Base-by-base conservation (phyloP, 108 stramenopile species). In the Cylindrotheca closterium region DNA sequence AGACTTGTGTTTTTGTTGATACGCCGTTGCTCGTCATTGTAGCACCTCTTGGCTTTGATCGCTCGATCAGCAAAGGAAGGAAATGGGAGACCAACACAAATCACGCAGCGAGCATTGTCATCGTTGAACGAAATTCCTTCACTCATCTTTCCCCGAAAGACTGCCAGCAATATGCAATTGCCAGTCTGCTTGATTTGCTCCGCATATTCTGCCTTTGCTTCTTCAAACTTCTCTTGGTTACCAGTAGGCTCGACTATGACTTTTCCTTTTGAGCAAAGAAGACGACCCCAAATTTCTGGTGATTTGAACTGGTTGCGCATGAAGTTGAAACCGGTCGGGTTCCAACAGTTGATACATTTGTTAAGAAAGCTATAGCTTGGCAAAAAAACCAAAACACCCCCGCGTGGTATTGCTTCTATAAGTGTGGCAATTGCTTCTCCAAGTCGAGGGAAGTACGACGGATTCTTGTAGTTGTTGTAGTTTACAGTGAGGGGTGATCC, bases 61-160 rank as follows among this genome's bases (percentile, higher is more conserved):
- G 79, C 51, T 8, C 83, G 66, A 34, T 68, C 68, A 21, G 49
- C 57, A 0, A 55, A 25, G 57, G 59, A 85, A 24, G 93, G 90
- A 60, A 68, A 79, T 24, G 90, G 93, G 2, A 92, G 32, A 26
- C 91, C 91, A 50, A 92, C 59, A 63, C 88, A 91, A 68, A 87
- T 79, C 21, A 91, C 88, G 30, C 42, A 32, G n/a, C 93, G 65
- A 10, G 93, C 91, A 70, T 77, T 66, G 56, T 85, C 79, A 60
- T 96, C 94, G 71, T 90, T 87, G 60, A 93, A 89, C 15, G 73
- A 73, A 30, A 96, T 88, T 15, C 95, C 95, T 71, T 96, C 93
- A 37, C 56, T 61, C 84, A 88, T 87, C 30, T 92, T 92, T 0
- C 95, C 95, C 26, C 95, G 79, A 60, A 79, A 94, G 0, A 96